phyloP scores from a whole-genome alignment of 2,329 filamentous ascomycete genomes.

The Fusarium avenaceum region DNA sequence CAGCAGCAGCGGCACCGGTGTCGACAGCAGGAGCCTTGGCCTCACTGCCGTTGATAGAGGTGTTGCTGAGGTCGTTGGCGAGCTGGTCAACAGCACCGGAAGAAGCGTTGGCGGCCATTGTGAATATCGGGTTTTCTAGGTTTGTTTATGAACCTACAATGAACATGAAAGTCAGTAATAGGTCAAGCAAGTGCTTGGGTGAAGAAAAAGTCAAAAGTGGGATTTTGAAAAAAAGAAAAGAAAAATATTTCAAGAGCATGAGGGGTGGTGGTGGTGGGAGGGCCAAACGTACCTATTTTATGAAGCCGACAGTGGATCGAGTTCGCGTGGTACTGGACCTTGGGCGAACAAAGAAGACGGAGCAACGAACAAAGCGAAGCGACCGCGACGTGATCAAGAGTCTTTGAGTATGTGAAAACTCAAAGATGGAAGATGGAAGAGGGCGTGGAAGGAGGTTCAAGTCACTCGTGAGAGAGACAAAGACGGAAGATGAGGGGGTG shows the following conservation, averaged over 20 bases:
- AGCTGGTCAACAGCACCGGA: slow-evolving; percentile 81
- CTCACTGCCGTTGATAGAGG: slow-evolving; percentile 77
- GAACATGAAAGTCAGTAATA: slow-evolving; percentile 32
- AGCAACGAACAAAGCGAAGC: slow-evolving; percentile 51
- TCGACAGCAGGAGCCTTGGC: slow-evolving; percentile 78
- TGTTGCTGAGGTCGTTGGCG: slow-evolving; percentile 80
- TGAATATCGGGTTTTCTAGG: slow-evolving; percentile 47
- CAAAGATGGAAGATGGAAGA: slow-evolving; percentile 41
- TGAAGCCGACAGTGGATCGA: slow-evolving; percentile 41
- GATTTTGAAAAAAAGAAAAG: background rate
- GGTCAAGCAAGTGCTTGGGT: slow-evolving; percentile 21
- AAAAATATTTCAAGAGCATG: slow-evolving; percentile 19
- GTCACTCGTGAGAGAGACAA: slow-evolving; percentile 50
- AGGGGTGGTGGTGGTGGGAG: slow-evolving; percentile 21
- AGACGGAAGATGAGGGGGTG: slow-evolving; percentile 42
- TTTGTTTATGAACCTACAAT: slow-evolving; percentile 38
- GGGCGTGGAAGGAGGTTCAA: slow-evolving; percentile 33
- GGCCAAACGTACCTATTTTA: slow-evolving; percentile 37
- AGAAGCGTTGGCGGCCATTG: slow-evolving; percentile 73
- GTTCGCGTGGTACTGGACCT: slow-evolving; percentile 48
- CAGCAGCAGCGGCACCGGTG: slow-evolving; percentile 72
- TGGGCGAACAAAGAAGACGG: slow-evolving; percentile 49
- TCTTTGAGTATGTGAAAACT: slow-evolving; percentile 47
- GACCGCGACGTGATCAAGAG: slow-evolving; percentile 39
- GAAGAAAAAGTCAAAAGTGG: slow-evolving; percentile 18